These are phyloP conservation scores for Gnomoniopsis smithogilvyi DNA, from an alignment of 2,329 filamentous ascomycete species.

Conservation along the genomic window DNA sequence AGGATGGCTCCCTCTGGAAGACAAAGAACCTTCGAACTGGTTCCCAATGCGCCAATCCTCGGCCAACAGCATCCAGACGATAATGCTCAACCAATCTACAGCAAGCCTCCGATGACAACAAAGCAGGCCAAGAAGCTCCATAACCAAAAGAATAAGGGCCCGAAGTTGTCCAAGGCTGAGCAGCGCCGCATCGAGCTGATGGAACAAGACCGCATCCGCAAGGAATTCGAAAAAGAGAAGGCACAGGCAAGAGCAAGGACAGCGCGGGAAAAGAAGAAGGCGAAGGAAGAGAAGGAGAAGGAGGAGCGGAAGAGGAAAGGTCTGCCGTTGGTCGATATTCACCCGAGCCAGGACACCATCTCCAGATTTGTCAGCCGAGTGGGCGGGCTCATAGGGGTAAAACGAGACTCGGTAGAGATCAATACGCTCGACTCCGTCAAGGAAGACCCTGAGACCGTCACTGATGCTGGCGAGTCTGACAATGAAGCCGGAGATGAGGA, in stretches of 20 bases:
- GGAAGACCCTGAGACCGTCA: conserved; percentile 3
- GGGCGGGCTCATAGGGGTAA: conserved; percentile 24
- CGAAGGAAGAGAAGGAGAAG: conserved; percentile 46
- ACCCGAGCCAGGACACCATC: conserved; percentile 57
- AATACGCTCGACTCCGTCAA: conserved; percentile 3
- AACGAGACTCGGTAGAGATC: conserved; percentile 19
- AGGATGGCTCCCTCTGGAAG: conserved; percentile 28
- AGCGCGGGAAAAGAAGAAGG: conserved; percentile 53
- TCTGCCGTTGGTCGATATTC: conserved; percentile 50
- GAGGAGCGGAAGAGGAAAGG: conserved; percentile 50
- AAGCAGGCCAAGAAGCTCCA: conserved; percentile 47
- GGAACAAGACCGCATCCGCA: conserved; percentile 53
- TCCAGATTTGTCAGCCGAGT: conserved; percentile 45
- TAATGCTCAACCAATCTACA: conserved; percentile 11
- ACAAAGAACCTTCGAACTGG: conserved; percentile 30
- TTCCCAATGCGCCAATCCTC: conserved; percentile 18
- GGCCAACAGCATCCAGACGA: conserved; percentile 12
- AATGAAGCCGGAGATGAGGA: background rate
- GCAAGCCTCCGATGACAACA: conserved; percentile 43
- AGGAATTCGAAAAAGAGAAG: conserved; percentile 49
- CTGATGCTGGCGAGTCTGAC: background rate
- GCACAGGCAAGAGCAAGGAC: conserved; percentile 44
- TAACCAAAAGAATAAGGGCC: conserved; percentile 36
- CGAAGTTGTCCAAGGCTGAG: conserved; percentile 41
- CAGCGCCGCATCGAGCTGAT: conserved; percentile 36